Percentiles rank a stretch among this genome's conserved stretches.
phyloP scores from a whole-genome alignment of 1,284 basidiomycete species.

The Pseudomicrostroma phylloplanum region DNA sequence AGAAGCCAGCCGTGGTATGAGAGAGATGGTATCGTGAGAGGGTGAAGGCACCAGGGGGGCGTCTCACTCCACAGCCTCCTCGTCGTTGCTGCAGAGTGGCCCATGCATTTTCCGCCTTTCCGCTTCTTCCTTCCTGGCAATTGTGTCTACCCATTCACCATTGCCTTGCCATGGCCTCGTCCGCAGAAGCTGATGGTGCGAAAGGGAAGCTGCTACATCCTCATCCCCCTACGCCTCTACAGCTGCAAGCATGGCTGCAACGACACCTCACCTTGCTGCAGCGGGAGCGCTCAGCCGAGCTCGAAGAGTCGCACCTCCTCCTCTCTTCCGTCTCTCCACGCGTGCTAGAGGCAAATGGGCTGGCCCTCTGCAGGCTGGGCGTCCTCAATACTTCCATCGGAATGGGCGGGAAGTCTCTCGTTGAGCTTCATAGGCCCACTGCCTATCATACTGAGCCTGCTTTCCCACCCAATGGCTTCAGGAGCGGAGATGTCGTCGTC shows the following conservation, averaged over 20 bases:
- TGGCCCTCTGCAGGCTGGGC: conserved; percentile 70
- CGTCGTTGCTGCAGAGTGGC: no score
- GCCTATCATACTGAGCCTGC: conserved; percentile 67
- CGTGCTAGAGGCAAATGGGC: conserved; percentile 76
- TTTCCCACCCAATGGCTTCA: conserved; percentile 78
- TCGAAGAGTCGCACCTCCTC: conserved; percentile 71
- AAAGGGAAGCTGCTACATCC: not conserved
- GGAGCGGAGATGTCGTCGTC: conserved; percentile 75
- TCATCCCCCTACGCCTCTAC: not conserved
- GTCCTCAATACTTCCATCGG: conserved; percentile 68
- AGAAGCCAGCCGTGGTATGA: no score
- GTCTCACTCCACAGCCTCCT: no score
- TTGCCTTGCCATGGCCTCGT: not conserved
- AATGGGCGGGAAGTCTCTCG: conserved; percentile 82
- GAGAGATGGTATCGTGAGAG: no score
- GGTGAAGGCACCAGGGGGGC: no score
- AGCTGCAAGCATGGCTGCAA: conserved; percentile 58
- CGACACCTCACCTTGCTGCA: conserved; percentile 66
- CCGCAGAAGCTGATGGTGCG: not conserved
- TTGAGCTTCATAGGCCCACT: conserved; percentile 75
- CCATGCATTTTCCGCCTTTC: not conserved
- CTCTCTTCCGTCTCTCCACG: conserved; percentile 77
- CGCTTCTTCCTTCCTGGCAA: not conserved
- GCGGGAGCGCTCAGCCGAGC: conserved; percentile 71
- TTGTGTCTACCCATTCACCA: not conserved